These are phyloP conservation scores for Chaetoceros muelleri DNA, from an alignment of 108 stramenopile genomes.

Conservation along the genomic window DNA sequence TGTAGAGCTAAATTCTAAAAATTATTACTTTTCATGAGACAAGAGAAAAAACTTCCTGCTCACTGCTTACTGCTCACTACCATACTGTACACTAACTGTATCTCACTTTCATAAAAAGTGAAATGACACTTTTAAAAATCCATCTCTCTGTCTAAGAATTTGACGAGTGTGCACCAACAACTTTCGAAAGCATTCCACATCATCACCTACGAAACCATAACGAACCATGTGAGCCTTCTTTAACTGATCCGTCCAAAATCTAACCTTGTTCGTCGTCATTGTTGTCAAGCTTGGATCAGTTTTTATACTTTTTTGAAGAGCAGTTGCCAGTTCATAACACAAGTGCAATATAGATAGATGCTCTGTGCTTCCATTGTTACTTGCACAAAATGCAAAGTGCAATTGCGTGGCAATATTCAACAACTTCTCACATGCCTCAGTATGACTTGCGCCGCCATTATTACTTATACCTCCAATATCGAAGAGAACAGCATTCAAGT, in stretches of 20 bases:
- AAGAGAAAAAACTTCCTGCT: too few species aligned
- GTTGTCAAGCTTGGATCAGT: conserved; percentile 15
- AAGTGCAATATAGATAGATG: conserved; percentile 63
- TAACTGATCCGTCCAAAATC: conserved; percentile 74
- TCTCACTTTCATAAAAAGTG: conserved; percentile 21
- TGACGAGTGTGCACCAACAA: conserved; percentile 51
- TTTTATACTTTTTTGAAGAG: conserved; percentile 10
- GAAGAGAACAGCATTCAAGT: conserved; percentile 33
- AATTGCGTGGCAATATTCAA: conserved; percentile 37
- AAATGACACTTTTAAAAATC: conserved; percentile 17
- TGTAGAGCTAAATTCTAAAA: too few species aligned
- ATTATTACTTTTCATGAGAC: too few species aligned
- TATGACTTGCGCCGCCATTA: too few species aligned
- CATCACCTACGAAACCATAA: conserved; percentile 47
- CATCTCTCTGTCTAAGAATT: conserved; percentile 39
- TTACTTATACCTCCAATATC: too few species aligned
- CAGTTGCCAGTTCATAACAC: conserved; percentile 42
- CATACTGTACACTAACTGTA: too few species aligned
- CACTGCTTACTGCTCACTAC: too few species aligned
- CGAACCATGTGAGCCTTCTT: conserved; percentile 51
- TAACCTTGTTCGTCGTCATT: conserved; percentile 34
- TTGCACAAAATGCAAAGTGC: conserved; percentile 45
- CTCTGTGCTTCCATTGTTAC: conserved; percentile 70
- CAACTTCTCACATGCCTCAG: conserved; percentile 2
- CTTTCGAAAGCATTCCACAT: conserved; percentile 38